A percentile compares a stretch with the other conserved stretches of the same genome.
Conservation (phyloP, 768 basidiomycete species). For the Lentinula raphanica region DNA sequence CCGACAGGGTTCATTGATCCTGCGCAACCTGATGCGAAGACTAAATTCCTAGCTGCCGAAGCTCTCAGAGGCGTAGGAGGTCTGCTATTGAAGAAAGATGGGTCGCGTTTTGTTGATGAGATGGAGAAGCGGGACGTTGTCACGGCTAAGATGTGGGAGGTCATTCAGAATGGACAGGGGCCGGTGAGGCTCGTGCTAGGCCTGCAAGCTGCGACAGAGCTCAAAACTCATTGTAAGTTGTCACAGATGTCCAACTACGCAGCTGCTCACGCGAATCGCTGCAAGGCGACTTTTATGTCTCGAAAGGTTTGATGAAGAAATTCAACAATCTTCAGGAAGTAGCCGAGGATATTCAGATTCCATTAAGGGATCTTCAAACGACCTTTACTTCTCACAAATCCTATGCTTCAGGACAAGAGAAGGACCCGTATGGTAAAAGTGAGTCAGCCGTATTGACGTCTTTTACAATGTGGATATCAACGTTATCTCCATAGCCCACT, state of each 20-base stretch:
- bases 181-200: conserved; percentile 19
- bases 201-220: conserved; percentile 14
- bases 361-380: conserved; percentile 8
- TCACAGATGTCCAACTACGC: not conserved
- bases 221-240: conserved; percentile 17
- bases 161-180: conserved; percentile 14
- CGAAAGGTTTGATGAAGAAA: conserved; percentile 21
- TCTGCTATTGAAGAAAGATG: conserved; percentile 63
- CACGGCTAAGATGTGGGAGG: conserved; percentile 18
- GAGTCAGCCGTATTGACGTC: not conserved
- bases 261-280: not conserved
- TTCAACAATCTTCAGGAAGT: conserved; percentile 16
- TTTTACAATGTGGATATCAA: too few species aligned
- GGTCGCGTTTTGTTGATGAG: conserved; percentile 70
- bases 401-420: conserved; percentile 11
- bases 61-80: conserved; percentile 80
- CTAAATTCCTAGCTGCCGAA: conserved; percentile 79
- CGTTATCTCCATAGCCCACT: conserved; percentile 3
- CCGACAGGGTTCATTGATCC: conserved; percentile 80
- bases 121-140: conserved; percentile 50
- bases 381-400: conserved; percentile 13
- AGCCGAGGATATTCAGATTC: conserved; percentile 12
- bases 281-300: conserved; percentile 22
- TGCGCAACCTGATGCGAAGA: conserved; percentile 60
- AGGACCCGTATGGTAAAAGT: conserved; percentile 18